Evolutionary conservation across 352 stramenopile species (phyloP).

Genomic region (Pilasporangium apinafurcum): DNA sequence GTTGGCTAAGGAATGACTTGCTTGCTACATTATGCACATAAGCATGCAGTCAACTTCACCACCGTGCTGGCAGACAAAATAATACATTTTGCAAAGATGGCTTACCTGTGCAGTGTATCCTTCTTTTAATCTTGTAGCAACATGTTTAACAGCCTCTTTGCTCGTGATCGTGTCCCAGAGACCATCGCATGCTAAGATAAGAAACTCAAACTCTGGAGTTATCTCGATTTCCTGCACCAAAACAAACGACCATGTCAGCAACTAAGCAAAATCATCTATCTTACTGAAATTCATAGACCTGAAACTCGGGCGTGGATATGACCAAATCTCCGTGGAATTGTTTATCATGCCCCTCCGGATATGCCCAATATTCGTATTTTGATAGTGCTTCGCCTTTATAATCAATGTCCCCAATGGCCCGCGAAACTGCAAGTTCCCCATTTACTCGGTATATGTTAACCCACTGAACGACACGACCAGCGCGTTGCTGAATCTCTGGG

Average conservation of each 20-base stretch:
- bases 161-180: conserved; percentile 92
- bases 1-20: conserved; percentile 78
- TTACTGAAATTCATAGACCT: conserved; percentile 19
- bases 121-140: conserved; percentile 62
- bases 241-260: conserved; percentile 1
- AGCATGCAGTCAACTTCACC: neutral
- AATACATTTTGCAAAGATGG: neutral
- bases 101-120: conserved; percentile 58
- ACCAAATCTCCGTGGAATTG: conserved; percentile 84
- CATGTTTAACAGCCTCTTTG: conserved; percentile 87
- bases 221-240: conserved; percentile 76
- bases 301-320: conserved; percentile 80
- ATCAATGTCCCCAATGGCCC: conserved; percentile 89
- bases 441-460: conserved; percentile 87
- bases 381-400: conserved; percentile 82
- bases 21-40: conserved; percentile 27
- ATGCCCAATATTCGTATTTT: conserved; percentile 81
- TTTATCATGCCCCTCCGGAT: conserved; percentile 72
- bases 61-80: neutral
- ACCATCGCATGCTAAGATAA: conserved; percentile 90
- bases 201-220: conserved; percentile 86
- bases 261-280: neutral
- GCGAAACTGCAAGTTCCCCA: conserved; percentile 89
- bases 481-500: conserved; percentile 76
- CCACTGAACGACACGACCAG: conserved; percentile 77